Base-by-base conservation (phyloP, 768 basidiomycete species). In the Leccinum rimulosum region DNA sequence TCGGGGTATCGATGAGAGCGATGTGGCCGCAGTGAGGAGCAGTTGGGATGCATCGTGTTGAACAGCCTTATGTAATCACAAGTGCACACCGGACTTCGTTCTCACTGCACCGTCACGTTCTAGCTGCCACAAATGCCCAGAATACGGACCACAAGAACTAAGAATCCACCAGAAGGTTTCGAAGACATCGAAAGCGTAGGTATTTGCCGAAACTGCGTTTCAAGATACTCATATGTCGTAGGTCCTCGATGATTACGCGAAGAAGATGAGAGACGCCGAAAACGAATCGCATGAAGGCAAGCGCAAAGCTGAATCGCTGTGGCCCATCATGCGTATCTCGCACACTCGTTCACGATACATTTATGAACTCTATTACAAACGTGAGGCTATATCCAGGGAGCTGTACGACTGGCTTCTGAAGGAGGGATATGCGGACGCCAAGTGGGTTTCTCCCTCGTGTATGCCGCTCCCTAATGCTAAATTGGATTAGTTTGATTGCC, bases 201-300 rank as follows among this genome's bases (percentile, higher is more conserved):
- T 72, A 30, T 54, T 15, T 6, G 3, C 19, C 14, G 5, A 33
- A 9, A 2, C 10, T 15, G 11, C 33, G 15, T 55, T 36, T 25
- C 40, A 3, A 52, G 35, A 45, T 8, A 54, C 58, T 68, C n/a
- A 71, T 27, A 15, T 25, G 9, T 36, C 25, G 27, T 62, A 96
- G 90, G 88, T 98, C 66, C 88, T 98, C 64, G 97, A 98, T 65
- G 97, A 98, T 76, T 99, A 98, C 73, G 91, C 93, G 48, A 93
- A 94, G 80, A 98, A 97, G 80, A 99, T 99, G 97, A 82, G 97
- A 56, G 97, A 99, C 75, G 97, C 92, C 1, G 97, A 99, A 81
- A 97, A 95, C 70, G 97, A 99, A 77, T 87, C 89, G 2, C 97
- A 99, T 73, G 97, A 99, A 73, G 97, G 97, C 62, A 98, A 99